Evolutionary conservation across 352 stramenopile species (phyloP), one percentile per base, ranked within the genome.

Genomic region (Globisporangium okanoganense): DNA sequence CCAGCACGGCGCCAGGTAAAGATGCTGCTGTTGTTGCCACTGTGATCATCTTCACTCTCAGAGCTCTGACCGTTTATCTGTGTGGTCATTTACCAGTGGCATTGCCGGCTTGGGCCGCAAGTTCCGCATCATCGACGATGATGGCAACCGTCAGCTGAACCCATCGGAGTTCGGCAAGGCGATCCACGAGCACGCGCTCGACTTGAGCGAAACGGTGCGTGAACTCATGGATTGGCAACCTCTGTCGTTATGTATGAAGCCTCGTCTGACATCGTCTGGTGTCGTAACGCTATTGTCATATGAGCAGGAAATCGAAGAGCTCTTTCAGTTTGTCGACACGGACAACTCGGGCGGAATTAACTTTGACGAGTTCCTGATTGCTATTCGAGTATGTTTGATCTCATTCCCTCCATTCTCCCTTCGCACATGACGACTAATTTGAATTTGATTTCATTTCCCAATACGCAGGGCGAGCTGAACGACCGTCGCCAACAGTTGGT

Each of bases 41-140:
- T 35, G 29, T 41, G 29, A 27, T 49, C 20, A 53, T 7, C 14
- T 55, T 25, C 36, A 56, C 8, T 47, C 6, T 22, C 6, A 22
- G 25, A 33, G 14, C 18, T 36, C n/a, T 67, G 16, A 41, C 27
- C 9, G 4, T 20, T n/a, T 25, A 18, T 40, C 24, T 40, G 12
- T 55, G 14, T 40, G 35, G 38, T 18, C 4, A 1, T 29, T 44
- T 1, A 20, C 35, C 51, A 86, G 83, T 33, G 82, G 85, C 2
- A 90, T 94, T 57, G 76, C 79, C 24, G 79, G 79, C 31, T 62
- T 94, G 24, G 82, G 85, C 31, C 82, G 85, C 62, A 94, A 94
- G 67, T 92, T 97, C 65, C 83, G 87, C 22, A 94, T 96, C 71
- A 92, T 96, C 55, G 88, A 96, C 62, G 84, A 96, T 61, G 83